phyloP scores from a whole-genome alignment of 352 stramenopile species.

The Globisporangium paroecandrum region DNA sequence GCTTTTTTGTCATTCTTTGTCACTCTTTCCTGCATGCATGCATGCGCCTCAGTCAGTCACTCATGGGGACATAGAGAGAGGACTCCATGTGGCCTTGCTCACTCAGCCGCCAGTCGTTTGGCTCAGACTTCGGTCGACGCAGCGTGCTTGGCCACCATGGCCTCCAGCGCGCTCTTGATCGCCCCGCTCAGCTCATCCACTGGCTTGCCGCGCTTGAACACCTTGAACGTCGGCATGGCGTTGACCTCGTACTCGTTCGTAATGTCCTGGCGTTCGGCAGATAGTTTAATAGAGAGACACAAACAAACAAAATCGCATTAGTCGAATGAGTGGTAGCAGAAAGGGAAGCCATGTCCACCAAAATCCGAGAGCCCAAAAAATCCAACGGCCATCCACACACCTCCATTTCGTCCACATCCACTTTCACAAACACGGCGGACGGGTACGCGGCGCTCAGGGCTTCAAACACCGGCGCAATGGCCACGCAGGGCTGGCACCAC shows the following conservation, averaged over 20 bases:
- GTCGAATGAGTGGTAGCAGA: not conserved
- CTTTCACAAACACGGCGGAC: constrained; percentile 56
- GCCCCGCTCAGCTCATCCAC: constrained; percentile 86
- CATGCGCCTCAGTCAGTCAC: not conserved
- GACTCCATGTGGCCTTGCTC: not conserved
- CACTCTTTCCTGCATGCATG: not conserved
- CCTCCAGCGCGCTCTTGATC: constrained; percentile 55
- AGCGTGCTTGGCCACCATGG: constrained; percentile 48
- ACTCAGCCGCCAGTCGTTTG: not conserved
- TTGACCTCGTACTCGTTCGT: constrained; percentile 63
- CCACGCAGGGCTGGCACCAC: constrained; percentile 82
- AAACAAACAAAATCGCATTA: not conserved
- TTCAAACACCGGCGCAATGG: constrained; percentile 78
- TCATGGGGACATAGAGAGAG: not conserved
- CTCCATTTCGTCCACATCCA: constrained; percentile 78
- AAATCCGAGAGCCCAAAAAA: constrained; percentile 6
- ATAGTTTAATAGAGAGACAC: not conserved
- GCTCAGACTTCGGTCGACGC: not conserved
- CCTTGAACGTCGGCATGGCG: constrained; percentile 92
- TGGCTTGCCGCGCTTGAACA: constrained; percentile 88
- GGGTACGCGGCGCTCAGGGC: constrained; percentile 55
- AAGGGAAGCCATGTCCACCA: not conserved
- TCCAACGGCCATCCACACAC: constrained; percentile 14
- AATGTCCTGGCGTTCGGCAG: constrained; percentile 34
- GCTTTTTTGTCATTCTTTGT: not conserved